Evolutionary conservation across 208 protist genomes (phyloP).

Genomic region (Leishmania tropica): DNA sequence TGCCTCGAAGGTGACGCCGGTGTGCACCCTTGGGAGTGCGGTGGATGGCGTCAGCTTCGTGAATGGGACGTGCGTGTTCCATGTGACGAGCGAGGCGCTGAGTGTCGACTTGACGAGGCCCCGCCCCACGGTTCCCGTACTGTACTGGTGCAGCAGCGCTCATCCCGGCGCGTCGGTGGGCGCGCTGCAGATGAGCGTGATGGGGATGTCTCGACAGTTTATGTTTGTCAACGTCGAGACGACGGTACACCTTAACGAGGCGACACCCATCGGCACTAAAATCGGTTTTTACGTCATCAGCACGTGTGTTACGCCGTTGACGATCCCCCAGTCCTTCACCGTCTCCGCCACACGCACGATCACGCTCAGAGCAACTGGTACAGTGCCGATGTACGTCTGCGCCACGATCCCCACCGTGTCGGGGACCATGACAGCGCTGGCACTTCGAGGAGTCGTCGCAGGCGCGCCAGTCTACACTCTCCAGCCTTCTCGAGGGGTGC

Average conservation of each 20-base stretch:
- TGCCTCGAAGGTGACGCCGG: neutral
- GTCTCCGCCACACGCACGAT: neutral
- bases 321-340: neutral
- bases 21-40: neutral
- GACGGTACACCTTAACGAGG: neutral
- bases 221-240: neutral
- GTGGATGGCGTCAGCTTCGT: neutral
- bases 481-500: neutral
- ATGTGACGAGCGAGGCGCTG: neutral
- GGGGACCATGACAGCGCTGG: neutral
- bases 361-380: neutral
- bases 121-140: neutral
- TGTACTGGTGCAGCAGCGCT: constrained; percentile 9
- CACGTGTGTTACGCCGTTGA: neutral
- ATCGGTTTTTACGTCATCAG: neutral
- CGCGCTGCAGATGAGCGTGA: neutral
- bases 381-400: constrained; percentile 9
- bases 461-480: neutral
- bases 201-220: neutral
- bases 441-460: neutral
- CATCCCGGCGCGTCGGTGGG: neutral
- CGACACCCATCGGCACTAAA: neutral
- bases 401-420: neutral
- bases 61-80: constrained; percentile 5
- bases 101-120: neutral